A percentile compares a stretch with the other conserved stretches of the same genome.
phyloP scores from a whole-genome alignment of 140 eudicot genomes.

The Oenanthe javanica region DNA sequence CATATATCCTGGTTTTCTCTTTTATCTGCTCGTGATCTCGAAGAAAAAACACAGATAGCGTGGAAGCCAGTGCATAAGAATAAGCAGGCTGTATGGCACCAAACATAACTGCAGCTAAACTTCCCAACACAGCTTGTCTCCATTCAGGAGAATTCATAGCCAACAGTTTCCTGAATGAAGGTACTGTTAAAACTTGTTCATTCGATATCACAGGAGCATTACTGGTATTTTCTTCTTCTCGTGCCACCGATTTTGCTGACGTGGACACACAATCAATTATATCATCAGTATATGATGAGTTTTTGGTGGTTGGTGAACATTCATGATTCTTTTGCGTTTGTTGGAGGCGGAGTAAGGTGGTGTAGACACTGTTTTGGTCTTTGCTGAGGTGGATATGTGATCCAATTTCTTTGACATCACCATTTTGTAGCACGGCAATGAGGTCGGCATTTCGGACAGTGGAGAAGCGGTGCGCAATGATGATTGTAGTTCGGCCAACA shows the following conservation, averaged over 20 bases:
- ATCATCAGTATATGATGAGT: conserved; percentile 10
- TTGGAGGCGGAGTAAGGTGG: conserved; percentile 29
- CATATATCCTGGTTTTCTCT: conserved; percentile 26
- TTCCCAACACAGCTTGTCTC: conserved; percentile 34
- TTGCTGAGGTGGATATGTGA: conserved; percentile 27
- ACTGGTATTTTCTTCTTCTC: neutral
- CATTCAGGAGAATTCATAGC: conserved; percentile 42
- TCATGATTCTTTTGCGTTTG: conserved; percentile 12
- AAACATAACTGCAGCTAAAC: conserved; percentile 23
- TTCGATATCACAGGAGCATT: neutral
- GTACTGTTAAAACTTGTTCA: conserved; percentile 20
- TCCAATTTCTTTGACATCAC: conserved; percentile 24
- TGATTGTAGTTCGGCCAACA: conserved; percentile 57
- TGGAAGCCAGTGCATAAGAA: conserved; percentile 37
- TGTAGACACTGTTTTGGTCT: conserved; percentile 25
- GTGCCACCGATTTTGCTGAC: neutral
- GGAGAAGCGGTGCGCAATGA: conserved; percentile 65
- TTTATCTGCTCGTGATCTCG: conserved; percentile 23
- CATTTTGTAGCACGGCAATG: conserved; percentile 35
- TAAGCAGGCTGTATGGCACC: conserved; percentile 41
- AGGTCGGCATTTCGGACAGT: conserved; percentile 49
- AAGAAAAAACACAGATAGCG: conserved; percentile 33
- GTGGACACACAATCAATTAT: conserved; percentile 10
- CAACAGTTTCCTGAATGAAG: conserved; percentile 29
- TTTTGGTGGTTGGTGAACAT: neutral